These are phyloP conservation scores for Arthrobotrys entomopaga DNA, from an alignment of 2,329 filamentous ascomycete species.

Conservation along the genomic window DNA sequence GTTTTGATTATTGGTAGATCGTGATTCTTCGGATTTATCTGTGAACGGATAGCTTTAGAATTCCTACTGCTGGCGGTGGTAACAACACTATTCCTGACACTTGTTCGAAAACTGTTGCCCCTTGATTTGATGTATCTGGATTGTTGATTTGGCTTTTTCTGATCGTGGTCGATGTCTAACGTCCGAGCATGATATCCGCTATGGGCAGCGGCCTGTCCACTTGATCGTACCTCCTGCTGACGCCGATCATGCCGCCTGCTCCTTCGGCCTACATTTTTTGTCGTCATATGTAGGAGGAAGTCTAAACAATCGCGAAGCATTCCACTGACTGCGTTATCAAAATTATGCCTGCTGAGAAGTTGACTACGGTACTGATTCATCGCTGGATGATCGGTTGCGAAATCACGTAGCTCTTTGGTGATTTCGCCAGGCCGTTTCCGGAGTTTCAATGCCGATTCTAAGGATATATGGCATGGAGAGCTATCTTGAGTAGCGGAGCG, in stretches of 20 bases:
- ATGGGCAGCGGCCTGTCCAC: not conserved
- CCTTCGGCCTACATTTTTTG: not conserved
- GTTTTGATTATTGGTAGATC: too few relatives aligned
- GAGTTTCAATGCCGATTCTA: not conserved
- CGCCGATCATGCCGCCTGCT: not conserved
- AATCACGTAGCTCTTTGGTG: constrained; percentile 9
- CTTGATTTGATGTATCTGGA: too few relatives aligned
- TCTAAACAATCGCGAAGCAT: constrained; percentile 24
- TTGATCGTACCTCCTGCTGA: not conserved
- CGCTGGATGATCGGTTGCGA: constrained; percentile 21
- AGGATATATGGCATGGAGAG: constrained; percentile 3
- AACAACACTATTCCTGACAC: too few relatives aligned
- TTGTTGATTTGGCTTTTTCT: too few relatives aligned
- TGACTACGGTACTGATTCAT: constrained; percentile 14
- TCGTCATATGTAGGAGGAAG: constrained; percentile 5
- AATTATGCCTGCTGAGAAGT: constrained; percentile 17
- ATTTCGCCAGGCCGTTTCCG: not conserved
- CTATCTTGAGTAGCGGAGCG: not conserved
- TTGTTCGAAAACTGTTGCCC: too few relatives aligned
- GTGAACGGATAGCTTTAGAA: too few relatives aligned
- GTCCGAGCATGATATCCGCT: too few relatives aligned
- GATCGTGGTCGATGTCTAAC: too few relatives aligned
- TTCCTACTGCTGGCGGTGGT: too few relatives aligned
- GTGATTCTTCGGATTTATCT: too few relatives aligned
- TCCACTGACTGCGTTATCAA: not conserved